These are phyloP conservation scores for Fereydounia khargensis DNA, from an alignment of 1,284 basidiomycete genomes.

Conservation along the genomic window DNA sequence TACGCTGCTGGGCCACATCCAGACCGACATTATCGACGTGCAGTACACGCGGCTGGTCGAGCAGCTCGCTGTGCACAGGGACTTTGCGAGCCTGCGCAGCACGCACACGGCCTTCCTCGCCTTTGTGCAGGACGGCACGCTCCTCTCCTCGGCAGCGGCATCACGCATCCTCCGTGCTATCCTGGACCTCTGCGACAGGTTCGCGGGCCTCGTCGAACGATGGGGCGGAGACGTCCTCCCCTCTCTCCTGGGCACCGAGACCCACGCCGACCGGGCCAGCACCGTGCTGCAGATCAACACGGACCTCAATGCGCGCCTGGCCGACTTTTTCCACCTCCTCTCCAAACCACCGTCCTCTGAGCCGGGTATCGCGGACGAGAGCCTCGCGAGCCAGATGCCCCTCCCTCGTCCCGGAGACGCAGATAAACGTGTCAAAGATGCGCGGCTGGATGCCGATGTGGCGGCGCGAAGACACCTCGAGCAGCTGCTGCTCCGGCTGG, in stretches of 20 bases:
- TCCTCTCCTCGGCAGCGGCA: conserved; percentile 67
- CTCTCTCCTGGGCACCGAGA: conserved; percentile 68
- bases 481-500: conserved; percentile 73
- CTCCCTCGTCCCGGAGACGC: not conserved
- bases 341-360: conserved; percentile 1
- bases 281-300: conserved; percentile 73
- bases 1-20: conserved; percentile 65
- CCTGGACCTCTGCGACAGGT: conserved; percentile 76
- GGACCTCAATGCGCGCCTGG: conserved; percentile 59
- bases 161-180: conserved; percentile 69
- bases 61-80: conserved; percentile 62
- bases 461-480: conserved; percentile 76
- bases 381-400: not conserved
- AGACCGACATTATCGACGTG: conserved; percentile 83
- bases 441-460: conserved; percentile 61
- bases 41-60: conserved; percentile 72
- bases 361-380: conserved; percentile 1
- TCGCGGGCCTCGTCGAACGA: conserved; percentile 73
- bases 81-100: conserved; percentile 77
- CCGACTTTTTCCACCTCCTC: conserved; percentile 23
- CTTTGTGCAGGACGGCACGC: conserved; percentile 73
- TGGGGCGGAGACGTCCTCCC: conserved; percentile 91
- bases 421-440: conserved; percentile 59
- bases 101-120: conserved; percentile 79
- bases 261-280: no score